phyloP scores from a whole-genome alignment of 495 filamentous ascomycete species.

The Penicillium paxilli region DNA sequence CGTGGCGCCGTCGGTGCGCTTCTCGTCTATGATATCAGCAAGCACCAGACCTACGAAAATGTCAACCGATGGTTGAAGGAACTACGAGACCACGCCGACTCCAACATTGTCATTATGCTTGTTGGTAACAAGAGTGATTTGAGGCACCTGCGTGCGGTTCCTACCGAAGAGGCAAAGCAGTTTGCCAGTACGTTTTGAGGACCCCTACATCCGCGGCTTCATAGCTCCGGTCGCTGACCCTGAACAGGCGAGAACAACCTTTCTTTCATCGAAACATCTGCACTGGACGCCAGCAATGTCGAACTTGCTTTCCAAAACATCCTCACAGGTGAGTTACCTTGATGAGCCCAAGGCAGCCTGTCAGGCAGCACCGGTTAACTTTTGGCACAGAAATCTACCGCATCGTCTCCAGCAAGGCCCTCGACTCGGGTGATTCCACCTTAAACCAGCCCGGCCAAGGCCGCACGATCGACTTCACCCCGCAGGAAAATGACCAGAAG shows the following conservation, averaged over 20 bases:
- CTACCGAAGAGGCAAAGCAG: slow-evolving; percentile 96
- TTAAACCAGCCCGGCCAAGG: slow-evolving; percentile 72
- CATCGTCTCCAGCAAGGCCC: slow-evolving; percentile 96
- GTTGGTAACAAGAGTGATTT: slow-evolving; percentile 99
- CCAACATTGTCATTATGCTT: slow-evolving; percentile 99
- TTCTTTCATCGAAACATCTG: slow-evolving; percentile 92
- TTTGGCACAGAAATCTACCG: slow-evolving; percentile 85
- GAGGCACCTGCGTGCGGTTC: slow-evolving; percentile 94
- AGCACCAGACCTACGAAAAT: slow-evolving; percentile 98
- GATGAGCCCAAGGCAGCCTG: background rate
- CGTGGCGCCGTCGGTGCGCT: slow-evolving; percentile 95
- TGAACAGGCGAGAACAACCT: slow-evolving; percentile 33
- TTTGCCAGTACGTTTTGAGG: slow-evolving; percentile 81
- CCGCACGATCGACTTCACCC: slow-evolving; percentile 75
- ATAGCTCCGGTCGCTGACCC: background rate
- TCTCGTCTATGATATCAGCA: slow-evolving; percentile 99
- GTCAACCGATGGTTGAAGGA: slow-evolving; percentile 99
- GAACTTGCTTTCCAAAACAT: slow-evolving; percentile 99
- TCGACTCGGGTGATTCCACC: slow-evolving; percentile 78
- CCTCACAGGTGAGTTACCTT: slow-evolving; percentile 74
- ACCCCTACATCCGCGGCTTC: background rate
- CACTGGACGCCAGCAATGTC: slow-evolving; percentile 97
- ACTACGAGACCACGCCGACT: slow-evolving; percentile 95
- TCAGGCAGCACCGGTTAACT: slow-evolving; percentile 1
- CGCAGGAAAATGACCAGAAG: slow-evolving; percentile 73